Evolutionary conservation across 805 yeast species (phyloP).

Genomic region (Cyberlindnera veronae): DNA sequence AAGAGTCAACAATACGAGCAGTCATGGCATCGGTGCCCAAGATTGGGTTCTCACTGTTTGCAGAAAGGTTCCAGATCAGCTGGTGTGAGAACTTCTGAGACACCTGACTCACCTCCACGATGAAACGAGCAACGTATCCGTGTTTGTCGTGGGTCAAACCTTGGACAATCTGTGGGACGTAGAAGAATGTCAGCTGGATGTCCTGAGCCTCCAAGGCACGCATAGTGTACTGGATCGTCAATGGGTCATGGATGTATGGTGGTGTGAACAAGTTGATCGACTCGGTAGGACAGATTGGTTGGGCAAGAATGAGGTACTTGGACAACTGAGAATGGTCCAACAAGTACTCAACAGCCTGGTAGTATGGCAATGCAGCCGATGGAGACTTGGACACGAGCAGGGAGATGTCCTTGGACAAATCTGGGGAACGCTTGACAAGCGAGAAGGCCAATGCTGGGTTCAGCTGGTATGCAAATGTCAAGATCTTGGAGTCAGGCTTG

Average conservation of each 20-base stretch:
- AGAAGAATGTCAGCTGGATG: conserved; percentile 85
- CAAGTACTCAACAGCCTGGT: conserved; percentile 58
- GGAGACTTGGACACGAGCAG: conserved; percentile 54
- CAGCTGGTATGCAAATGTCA: conserved; percentile 57
- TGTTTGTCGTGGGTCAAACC: conserved; percentile 73
- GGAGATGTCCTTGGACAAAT: conserved; percentile 34
- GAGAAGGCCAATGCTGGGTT: conserved; percentile 73
- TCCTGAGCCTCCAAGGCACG: conserved; percentile 85
- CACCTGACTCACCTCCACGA: conserved; percentile 87
- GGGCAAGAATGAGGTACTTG: conserved; percentile 26
- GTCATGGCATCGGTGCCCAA: conserved; percentile 77
- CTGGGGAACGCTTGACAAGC: conserved; percentile 57
- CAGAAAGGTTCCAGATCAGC: conserved; percentile 96
- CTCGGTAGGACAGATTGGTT: conserved; percentile 74
- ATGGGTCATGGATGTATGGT: conserved; percentile 59
- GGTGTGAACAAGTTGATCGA: conserved; percentile 83
- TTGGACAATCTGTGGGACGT: conserved; percentile 98
- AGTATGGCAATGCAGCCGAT: conserved; percentile 48
- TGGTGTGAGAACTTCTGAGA: conserved; percentile 94
- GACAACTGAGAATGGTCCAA: conserved; percentile 26
- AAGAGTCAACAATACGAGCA: conserved; percentile 55
- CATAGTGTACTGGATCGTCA: conserved; percentile 81
- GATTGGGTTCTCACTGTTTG: conserved; percentile 88
- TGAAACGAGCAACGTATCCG: conserved; percentile 86
- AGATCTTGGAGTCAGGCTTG: conserved; percentile 34